Percentiles rank a stretch among this genome's conserved stretches.
phyloP scores from a whole-genome alignment of 2,329 filamentous ascomycete genomes.

The Dactylellina parvicollis region DNA sequence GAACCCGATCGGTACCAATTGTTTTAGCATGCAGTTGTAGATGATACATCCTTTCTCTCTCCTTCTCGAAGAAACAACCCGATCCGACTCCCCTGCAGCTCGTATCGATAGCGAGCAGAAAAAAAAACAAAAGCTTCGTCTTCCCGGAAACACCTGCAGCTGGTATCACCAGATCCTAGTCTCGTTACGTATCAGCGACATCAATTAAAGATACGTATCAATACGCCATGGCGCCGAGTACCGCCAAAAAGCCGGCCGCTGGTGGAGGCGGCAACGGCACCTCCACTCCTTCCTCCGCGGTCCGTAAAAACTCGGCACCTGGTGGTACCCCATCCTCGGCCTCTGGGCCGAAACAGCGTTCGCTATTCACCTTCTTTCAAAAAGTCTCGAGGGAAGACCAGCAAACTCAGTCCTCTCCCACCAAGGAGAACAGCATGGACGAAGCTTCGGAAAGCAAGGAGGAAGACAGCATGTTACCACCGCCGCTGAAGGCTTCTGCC shows the following conservation, averaged over 20 bases:
- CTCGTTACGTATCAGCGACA: background rate
- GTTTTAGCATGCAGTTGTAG: slow-evolving; percentile 43
- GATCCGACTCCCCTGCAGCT: background rate
- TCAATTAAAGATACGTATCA: slow-evolving; percentile 55
- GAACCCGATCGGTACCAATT: background rate
- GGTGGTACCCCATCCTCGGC: slow-evolving; percentile 63
- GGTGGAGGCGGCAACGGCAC: slow-evolving; percentile 57
- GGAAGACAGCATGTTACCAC: slow-evolving; percentile 39
- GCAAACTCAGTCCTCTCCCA: slow-evolving; percentile 73
- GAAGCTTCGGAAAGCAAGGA: slow-evolving; percentile 28
- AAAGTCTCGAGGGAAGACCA: slow-evolving; percentile 78
- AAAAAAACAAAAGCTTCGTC: background rate
- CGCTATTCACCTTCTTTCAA: slow-evolving; percentile 75
- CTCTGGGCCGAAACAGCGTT: slow-evolving; percentile 61
- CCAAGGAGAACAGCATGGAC: slow-evolving; percentile 65
- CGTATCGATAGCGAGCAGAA: slow-evolving; percentile 21
- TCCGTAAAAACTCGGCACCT: slow-evolving; percentile 58
- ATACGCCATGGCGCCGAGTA: slow-evolving; percentile 60
- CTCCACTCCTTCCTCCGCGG: slow-evolving; percentile 56
- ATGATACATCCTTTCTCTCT: slow-evolving; percentile 11
- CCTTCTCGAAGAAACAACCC: background rate
- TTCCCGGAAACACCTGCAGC: background rate
- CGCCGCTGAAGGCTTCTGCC: slow-evolving; percentile 42
- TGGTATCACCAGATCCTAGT: background rate
- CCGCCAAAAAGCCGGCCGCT: slow-evolving; percentile 58